Percentiles rank a stretch among this genome's conserved stretches.
Evolutionary conservation across 345 rosid species (phyloP).

Genomic region (Turnera subulata): DNA sequence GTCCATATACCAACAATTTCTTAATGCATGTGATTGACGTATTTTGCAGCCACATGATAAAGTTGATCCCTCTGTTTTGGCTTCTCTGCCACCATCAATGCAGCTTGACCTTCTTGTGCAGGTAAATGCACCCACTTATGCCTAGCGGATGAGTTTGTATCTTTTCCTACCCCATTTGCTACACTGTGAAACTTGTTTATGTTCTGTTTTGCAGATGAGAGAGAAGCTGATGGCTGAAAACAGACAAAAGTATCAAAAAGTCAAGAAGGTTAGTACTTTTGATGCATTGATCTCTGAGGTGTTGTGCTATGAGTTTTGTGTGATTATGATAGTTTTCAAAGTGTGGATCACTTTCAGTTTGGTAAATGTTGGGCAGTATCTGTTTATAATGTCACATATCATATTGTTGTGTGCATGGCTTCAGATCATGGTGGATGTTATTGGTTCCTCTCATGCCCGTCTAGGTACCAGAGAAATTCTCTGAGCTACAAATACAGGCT

Average conservation of each 20-base stretch:
- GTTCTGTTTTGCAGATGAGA: conserved; percentile 59
- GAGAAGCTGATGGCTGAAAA: conserved; percentile 96
- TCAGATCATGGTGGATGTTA: conserved; percentile 8
- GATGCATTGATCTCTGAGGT: neutral
- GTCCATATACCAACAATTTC: neutral
- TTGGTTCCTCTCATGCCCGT: conserved; percentile 18
- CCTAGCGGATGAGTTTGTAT: conserved; percentile 10
- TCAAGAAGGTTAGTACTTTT: conserved; percentile 65
- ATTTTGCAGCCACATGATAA: conserved; percentile 55
- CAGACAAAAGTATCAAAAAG: conserved; percentile 89
- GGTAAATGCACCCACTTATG: conserved; percentile 31
- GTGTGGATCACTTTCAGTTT: neutral
- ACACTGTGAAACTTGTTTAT: conserved; percentile 8
- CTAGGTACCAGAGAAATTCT: conserved; percentile 85
- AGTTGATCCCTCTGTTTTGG: conserved; percentile 80
- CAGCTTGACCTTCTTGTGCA: conserved; percentile 88
- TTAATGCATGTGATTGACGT: neutral
- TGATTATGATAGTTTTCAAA: neutral
- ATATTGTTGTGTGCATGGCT: neutral
- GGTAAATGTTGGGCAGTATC: neutral
- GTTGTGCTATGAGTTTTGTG: neutral
- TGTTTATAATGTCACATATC: neutral
- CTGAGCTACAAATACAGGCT: conserved; percentile 90
- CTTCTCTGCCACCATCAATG: conserved; percentile 89
- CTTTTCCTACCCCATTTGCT: neutral